Conservation (phyloP, 768 basidiomycete genomes). For the Clavulina sp. region DNA sequence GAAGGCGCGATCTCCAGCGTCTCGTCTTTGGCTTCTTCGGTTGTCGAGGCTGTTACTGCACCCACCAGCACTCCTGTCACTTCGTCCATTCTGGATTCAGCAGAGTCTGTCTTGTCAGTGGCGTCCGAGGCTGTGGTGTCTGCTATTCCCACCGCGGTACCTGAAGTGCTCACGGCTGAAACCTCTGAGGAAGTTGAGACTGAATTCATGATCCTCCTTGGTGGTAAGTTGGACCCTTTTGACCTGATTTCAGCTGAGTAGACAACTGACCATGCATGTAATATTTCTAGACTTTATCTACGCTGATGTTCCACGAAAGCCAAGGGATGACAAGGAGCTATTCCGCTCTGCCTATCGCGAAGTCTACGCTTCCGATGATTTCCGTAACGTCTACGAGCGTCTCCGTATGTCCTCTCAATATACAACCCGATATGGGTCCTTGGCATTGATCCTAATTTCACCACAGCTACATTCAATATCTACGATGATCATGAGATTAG, state of each 20-base stretch:
- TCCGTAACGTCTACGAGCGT: conserved; percentile 47
- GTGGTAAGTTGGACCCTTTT: conserved; percentile 15
- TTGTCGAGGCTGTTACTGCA: too few relatives aligned
- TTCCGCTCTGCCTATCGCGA: conserved; percentile 52
- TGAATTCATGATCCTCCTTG: conserved; percentile 46
- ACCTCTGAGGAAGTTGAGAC: background rate
- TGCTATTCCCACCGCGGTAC: too few relatives aligned
- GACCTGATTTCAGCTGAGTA: background rate
- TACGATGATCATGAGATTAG: conserved; percentile 65
- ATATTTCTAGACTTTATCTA: conserved; percentile 51
- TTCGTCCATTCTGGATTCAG: too few relatives aligned
- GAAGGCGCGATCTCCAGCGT: background rate
- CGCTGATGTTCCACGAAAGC: conserved; percentile 48
- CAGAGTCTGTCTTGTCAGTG: too few relatives aligned
- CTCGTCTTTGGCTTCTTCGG: background rate
- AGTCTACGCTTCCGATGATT: conserved; percentile 45
- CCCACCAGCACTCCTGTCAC: too few relatives aligned
- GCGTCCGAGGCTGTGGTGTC: too few relatives aligned
- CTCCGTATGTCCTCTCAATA: conserved; percentile 33
- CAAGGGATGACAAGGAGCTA: conserved; percentile 37
- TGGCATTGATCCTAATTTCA: background rate
- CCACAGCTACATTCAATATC: conserved; percentile 42
- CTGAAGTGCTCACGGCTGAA: too few relatives aligned
- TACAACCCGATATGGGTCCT: background rate
- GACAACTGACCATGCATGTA: background rate